A percentile compares a stretch with the other conserved stretches of the same genome.
These are phyloP conservation scores for Microdochium paspali DNA, from an alignment of 2,329 filamentous ascomycete species.

Conservation along the genomic window DNA sequence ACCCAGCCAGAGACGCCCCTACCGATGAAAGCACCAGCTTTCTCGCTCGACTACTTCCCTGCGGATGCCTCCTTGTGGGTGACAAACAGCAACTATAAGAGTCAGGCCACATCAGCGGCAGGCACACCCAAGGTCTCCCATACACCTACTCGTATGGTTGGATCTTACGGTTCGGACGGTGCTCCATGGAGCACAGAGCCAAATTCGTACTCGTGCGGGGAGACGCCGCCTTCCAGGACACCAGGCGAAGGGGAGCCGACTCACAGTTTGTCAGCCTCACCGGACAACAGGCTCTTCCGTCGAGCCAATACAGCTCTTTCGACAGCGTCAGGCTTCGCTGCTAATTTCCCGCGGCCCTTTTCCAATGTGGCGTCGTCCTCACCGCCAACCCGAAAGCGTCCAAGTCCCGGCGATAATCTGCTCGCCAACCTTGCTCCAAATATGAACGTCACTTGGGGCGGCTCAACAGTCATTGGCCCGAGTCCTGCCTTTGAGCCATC, in stretches of 20 bases:
- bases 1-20: constrained; percentile 52
- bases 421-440: constrained; percentile 40
- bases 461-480: constrained; percentile 31
- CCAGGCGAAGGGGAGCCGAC: constrained; percentile 36
- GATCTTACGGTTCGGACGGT: constrained; percentile 49
- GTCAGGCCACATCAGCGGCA: constrained; percentile 41
- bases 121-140: constrained; percentile 49
- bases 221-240: constrained; percentile 46
- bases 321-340: constrained; percentile 45
- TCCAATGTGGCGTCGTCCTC: constrained; percentile 28
- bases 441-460: constrained; percentile 40
- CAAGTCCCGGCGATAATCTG: constrained; percentile 53
- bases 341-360: constrained; percentile 40
- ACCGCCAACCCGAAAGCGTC: constrained; percentile 38
- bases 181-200: constrained; percentile 38
- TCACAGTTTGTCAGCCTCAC: constrained; percentile 49
- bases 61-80: constrained; percentile 44
- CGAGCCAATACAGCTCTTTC: constrained; percentile 46
- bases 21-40: constrained; percentile 55
- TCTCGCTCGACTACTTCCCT: constrained; percentile 59
- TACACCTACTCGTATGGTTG: constrained; percentile 43
- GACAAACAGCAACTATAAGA: constrained; percentile 32
- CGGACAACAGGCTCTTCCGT: constrained; percentile 42
- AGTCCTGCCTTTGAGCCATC: constrained; percentile 28
- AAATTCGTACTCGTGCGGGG: constrained; percentile 51